These are phyloP conservation scores for Ustilago tritici DNA, from an alignment of 1,284 basidiomycete species.

Conservation along the genomic window DNA sequence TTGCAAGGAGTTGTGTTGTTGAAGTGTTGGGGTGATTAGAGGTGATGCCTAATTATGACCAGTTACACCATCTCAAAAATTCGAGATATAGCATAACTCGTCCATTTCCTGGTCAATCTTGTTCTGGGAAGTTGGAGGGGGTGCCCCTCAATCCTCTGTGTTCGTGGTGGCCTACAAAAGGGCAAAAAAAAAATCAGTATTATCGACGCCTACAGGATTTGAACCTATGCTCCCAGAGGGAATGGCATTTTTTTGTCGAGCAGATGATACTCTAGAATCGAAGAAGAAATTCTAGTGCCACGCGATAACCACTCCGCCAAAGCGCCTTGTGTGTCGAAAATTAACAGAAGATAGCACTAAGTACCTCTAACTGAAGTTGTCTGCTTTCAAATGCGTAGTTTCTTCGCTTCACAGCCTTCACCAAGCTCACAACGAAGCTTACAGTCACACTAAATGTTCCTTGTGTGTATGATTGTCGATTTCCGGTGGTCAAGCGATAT, in stretches of 20 bases:
- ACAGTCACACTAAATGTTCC: no score
- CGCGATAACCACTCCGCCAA: slow-evolving; percentile 52
- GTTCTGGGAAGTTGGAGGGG: background rate
- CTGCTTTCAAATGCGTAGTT: no score
- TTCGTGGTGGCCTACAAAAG: background rate
- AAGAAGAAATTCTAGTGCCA: slow-evolving; percentile 34
- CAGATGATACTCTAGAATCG: slow-evolving; percentile 28
- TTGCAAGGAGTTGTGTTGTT: no score
- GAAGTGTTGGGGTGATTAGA: no score
- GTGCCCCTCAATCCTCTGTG: no score
- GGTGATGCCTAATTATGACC: no score
- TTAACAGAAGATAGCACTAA: no score
- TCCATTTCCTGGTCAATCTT: no score
- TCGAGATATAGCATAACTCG: no score
- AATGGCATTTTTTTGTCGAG: slow-evolving; percentile 40
- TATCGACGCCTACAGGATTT: slow-evolving; percentile 50
- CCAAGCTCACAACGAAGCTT: no score
- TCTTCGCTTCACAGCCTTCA: no score
- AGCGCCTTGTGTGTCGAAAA: slow-evolving; percentile 18
- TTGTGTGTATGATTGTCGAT: background rate
- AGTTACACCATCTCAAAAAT: no score
- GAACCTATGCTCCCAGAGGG: slow-evolving; percentile 51
- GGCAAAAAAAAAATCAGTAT: slow-evolving; percentile 11
- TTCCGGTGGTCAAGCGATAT: background rate
- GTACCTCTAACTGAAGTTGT: background rate